Percentiles rank a stretch among this genome's conserved stretches.
phyloP scores from a whole-genome alignment of 805 yeast species.

The Pichia cabralensis region DNA sequence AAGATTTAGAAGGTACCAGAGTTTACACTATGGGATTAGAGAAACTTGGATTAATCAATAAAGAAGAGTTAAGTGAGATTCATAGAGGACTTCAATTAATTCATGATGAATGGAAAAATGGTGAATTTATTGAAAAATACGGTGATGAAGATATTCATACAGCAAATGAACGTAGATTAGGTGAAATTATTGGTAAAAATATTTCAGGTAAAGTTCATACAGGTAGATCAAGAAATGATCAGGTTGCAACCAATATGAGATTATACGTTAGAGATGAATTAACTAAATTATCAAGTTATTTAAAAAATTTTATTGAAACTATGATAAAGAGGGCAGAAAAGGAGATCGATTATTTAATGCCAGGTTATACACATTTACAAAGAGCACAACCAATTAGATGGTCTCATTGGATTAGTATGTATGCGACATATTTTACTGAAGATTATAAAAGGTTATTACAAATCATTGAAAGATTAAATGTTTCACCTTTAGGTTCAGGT shows the following conservation, averaged over 20 bases:
- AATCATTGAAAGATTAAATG: conserved; percentile 72
- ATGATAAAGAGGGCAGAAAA: conserved; percentile 66
- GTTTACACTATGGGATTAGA: conserved; percentile 84
- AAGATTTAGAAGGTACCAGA: conserved; percentile 88
- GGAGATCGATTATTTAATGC: conserved; percentile 92
- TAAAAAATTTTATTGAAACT: conserved; percentile 55
- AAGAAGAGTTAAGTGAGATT: conserved; percentile 66
- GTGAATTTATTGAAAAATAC: conserved; percentile 58
- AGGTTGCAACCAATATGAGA: conserved; percentile 98
- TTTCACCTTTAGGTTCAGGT: conserved; percentile 91
- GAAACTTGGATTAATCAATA: conserved; percentile 65
- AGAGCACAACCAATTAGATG: conserved; percentile 99
- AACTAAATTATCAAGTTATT: conserved; percentile 44
- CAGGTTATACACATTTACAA: conserved; percentile 97
- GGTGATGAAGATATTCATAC: conserved; percentile 99
- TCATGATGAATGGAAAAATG: conserved; percentile 71
- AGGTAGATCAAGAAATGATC: conserved; percentile 98
- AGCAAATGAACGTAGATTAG: conserved; percentile 95
- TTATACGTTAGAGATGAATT: conserved; percentile 79
- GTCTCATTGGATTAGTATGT: conserved; percentile 94
- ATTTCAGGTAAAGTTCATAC: conserved; percentile 98
- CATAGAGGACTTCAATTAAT: conserved; percentile 73
- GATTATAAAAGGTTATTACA: conserved; percentile 81
- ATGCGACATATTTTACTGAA: conserved; percentile 89
- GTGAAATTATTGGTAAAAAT: conserved; percentile 87